These are phyloP conservation scores for Anthoceros angustus DNA, from an alignment of 225 moss, liverwort and hornwort genomes.

Conservation along the genomic window DNA sequence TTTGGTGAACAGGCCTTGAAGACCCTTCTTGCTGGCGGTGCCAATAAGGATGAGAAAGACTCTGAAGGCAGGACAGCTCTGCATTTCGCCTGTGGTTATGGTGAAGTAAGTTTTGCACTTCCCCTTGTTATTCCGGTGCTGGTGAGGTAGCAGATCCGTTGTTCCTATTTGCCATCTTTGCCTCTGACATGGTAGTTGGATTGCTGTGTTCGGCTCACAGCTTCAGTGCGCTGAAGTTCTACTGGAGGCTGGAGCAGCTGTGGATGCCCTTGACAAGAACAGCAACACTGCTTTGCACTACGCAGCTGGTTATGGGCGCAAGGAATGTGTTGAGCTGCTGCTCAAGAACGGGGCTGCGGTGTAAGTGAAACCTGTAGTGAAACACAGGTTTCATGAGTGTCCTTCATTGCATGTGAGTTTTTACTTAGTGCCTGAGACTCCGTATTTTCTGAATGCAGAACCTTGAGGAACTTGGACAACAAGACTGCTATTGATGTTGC, in stretches of 20 bases:
- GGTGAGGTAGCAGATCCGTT: not conserved
- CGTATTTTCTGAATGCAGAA: constrained; percentile 27
- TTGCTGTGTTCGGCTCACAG: constrained; percentile 18
- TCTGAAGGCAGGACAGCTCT: constrained; percentile 85
- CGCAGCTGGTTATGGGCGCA: constrained; percentile 90
- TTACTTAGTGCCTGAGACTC: not conserved
- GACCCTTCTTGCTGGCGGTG: constrained; percentile 57
- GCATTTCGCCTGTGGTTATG: constrained; percentile 97
- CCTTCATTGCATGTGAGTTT: not conserved
- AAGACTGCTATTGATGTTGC: constrained; percentile 98
- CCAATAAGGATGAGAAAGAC: constrained; percentile 98
- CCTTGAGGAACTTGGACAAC: constrained; percentile 88
- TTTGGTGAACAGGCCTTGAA: constrained; percentile 52
- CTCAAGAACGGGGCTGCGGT: constrained; percentile 94
- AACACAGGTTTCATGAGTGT: not conserved
- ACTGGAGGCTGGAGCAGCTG: constrained; percentile 73
- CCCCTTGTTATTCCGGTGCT: not conserved
- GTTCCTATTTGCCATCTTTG: not conserved
- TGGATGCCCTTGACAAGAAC: constrained; percentile 90
- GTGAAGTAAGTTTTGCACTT: constrained; percentile 42
- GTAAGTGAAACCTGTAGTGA: constrained; percentile 18
- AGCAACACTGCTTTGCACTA: constrained; percentile 96
- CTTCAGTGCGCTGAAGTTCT: constrained; percentile 76
- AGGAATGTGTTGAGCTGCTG: constrained; percentile 77
- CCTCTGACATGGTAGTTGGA: not conserved